These are phyloP conservation scores for Yarrowia hollandica DNA, from an alignment of 805 yeast genomes.

Conservation along the genomic window DNA sequence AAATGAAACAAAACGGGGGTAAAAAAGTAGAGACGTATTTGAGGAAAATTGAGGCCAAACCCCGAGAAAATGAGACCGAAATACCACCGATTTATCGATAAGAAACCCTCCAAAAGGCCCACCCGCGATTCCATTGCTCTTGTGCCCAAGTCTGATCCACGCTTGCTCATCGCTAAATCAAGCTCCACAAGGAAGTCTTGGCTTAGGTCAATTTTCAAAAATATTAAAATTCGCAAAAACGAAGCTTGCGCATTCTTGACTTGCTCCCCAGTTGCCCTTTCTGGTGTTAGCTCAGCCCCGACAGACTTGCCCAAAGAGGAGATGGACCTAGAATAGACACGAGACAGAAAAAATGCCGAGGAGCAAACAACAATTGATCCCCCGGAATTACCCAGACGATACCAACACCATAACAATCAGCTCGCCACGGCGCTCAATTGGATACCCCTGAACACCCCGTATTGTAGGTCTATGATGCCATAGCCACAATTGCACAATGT, in stretches of 20 bases:
- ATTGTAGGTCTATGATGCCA: too few relatives aligned
- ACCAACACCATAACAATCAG: background rate
- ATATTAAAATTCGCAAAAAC: background rate
- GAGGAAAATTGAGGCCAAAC: background rate
- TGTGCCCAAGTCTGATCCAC: background rate
- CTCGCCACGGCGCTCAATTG: background rate
- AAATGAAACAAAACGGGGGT: constrained; percentile 11
- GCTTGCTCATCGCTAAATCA: background rate
- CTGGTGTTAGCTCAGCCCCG: constrained; percentile 20
- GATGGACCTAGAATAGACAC: background rate
- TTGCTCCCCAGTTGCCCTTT: constrained; percentile 26
- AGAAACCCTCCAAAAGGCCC: too few relatives aligned
- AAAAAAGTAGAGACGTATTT: background rate
- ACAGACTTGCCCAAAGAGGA: constrained; percentile 5
- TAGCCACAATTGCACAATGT: background rate
- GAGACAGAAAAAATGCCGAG: background rate
- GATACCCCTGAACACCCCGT: background rate
- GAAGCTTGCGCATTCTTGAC: constrained; percentile 19
- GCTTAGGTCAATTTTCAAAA: background rate
- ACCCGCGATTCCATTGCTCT: background rate
- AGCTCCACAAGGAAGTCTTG: background rate
- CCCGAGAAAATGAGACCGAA: too few relatives aligned
- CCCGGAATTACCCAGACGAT: background rate
- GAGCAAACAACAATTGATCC: background rate
- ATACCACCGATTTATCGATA: too few relatives aligned